Conservation (phyloP, 495 filamentous ascomycete genomes). For the Cudoniella acicularis region DNA sequence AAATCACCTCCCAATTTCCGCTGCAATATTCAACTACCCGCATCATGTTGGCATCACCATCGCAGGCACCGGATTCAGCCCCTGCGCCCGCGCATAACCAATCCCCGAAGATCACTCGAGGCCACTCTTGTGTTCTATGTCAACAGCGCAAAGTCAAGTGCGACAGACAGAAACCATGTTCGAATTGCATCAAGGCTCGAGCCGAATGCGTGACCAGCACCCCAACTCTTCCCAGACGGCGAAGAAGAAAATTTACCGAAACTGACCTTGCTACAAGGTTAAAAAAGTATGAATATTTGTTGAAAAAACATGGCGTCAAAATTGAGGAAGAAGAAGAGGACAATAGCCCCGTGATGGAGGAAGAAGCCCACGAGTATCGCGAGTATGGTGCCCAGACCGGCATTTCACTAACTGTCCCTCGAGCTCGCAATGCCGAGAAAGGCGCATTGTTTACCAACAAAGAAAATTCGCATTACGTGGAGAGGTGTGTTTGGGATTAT, state of each 20-base stretch:
- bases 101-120: slow-evolving; percentile 21
- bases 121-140: slow-evolving; percentile 60
- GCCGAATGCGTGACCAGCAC: slow-evolving; percentile 58
- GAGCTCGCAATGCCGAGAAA: slow-evolving; percentile 28
- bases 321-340: slow-evolving; percentile 21
- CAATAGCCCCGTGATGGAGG: slow-evolving; percentile 33
- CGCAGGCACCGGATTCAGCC: background rate
- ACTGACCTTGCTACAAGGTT: slow-evolving; percentile 49
- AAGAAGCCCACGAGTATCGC: slow-evolving; percentile 5
- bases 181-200: slow-evolving; percentile 59
- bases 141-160: slow-evolving; percentile 66
- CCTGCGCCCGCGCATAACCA: background rate
- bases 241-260: slow-evolving; percentile 52
- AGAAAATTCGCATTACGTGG: slow-evolving; percentile 23
- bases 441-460: slow-evolving; percentile 19
- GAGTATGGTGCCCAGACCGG: slow-evolving; percentile 37
- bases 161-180: slow-evolving; percentile 61
- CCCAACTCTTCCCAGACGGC: slow-evolving; percentile 53
- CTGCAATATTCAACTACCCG: too few species aligned
- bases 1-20: background rate
- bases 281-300: slow-evolving; percentile 49
- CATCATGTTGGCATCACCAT: slow-evolving; percentile 10
- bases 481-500: slow-evolving; percentile 17
- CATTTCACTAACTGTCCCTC: slow-evolving; percentile 39
- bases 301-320: slow-evolving; percentile 44